Conservation (phyloP, 1,284 basidiomycete genomes). For the Pseudozyma flocculosa region DNA sequence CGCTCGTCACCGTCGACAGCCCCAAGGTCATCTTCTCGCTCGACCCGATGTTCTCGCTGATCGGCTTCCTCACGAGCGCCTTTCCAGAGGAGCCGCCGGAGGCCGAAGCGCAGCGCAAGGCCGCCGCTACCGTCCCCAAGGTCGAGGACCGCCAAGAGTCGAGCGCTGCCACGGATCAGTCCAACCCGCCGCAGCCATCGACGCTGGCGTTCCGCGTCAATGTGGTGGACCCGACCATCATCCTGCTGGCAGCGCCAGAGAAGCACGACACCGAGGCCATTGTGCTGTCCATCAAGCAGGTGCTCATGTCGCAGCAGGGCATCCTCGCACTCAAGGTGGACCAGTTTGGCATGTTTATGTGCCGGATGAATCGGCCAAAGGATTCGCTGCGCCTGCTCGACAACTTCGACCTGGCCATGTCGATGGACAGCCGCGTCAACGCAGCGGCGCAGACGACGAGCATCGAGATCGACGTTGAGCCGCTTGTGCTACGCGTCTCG, state of each 20-base stretch:
- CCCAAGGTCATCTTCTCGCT: slow-evolving; percentile 91
- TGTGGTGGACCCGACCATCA: slow-evolving; percentile 86
- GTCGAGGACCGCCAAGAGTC: neutral
- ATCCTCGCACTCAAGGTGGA: slow-evolving; percentile 80
- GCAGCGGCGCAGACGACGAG: slow-evolving; percentile 75
- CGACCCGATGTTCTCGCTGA: slow-evolving; percentile 84
- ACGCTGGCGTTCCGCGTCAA: slow-evolving; percentile 74
- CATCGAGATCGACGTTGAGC: slow-evolving; percentile 77
- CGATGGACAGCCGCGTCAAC: slow-evolving; percentile 78
- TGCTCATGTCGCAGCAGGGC: slow-evolving; percentile 89
- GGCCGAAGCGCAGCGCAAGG: too few relatives aligned
- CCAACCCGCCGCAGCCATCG: neutral
- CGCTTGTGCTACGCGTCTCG: slow-evolving; percentile 85
- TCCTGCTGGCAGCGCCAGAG: slow-evolving; percentile 82
- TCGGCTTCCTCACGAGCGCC: slow-evolving; percentile 78
- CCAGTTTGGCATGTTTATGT: slow-evolving; percentile 89
- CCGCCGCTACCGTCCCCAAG: neutral
- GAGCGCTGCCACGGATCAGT: neutral
- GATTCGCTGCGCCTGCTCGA: slow-evolving; percentile 91
- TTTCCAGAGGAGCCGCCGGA: slow-evolving; percentile 59
- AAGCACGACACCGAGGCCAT: slow-evolving; percentile 83
- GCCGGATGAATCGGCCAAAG: slow-evolving; percentile 75
- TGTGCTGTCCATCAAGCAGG: slow-evolving; percentile 76
- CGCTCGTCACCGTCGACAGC: slow-evolving; percentile 85
- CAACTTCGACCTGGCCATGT: slow-evolving; percentile 83